These are phyloP conservation scores for Microstegium vimineum DNA, from an alignment of 176 grass and related monocot species.

Conservation along the genomic window DNA sequence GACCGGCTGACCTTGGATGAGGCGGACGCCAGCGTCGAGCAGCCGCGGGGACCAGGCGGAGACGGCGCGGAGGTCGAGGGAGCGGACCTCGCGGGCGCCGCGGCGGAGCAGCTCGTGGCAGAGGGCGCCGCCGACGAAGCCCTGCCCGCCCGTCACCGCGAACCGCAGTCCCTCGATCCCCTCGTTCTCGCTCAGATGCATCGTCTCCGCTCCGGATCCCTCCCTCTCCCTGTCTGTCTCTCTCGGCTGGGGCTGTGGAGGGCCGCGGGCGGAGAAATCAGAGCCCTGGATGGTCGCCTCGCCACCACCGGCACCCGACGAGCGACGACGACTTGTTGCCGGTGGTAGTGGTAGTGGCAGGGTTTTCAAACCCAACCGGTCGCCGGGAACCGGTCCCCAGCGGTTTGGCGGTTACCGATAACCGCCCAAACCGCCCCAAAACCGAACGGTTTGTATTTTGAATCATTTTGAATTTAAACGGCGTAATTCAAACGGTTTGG, in stretches of 20 bases:
- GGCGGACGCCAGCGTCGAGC: slow-evolving; percentile 44
- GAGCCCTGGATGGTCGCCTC: too few species aligned
- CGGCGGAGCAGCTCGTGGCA: slow-evolving; percentile 74
- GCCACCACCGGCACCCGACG: neutral
- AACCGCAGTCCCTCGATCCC: slow-evolving; percentile 70
- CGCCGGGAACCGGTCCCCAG: too few species aligned
- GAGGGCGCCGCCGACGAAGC: slow-evolving; percentile 72
- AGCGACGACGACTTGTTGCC: too few species aligned
- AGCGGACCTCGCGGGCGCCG: slow-evolving; percentile 70
- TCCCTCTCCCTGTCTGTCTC: neutral
- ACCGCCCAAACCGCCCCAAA: too few species aligned
- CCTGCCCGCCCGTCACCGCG: slow-evolving; percentile 76
- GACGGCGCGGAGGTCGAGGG: slow-evolving; percentile 55
- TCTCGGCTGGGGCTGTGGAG: neutral
- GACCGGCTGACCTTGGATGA: slow-evolving; percentile 54
- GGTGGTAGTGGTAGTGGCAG: too few species aligned
- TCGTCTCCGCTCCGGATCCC: neutral
- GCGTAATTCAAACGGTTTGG: too few species aligned
- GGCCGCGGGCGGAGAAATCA: slow-evolving; percentile 11
- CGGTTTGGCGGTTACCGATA: too few species aligned
- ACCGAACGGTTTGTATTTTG: too few species aligned
- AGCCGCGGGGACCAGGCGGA: slow-evolving; percentile 60
- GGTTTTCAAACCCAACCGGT: too few species aligned
- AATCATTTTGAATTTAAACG: too few species aligned
- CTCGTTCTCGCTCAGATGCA: slow-evolving; percentile 85